phyloP scores from a whole-genome alignment of 352 stramenopile species.

The Phytophthora macrochlamydospora region DNA sequence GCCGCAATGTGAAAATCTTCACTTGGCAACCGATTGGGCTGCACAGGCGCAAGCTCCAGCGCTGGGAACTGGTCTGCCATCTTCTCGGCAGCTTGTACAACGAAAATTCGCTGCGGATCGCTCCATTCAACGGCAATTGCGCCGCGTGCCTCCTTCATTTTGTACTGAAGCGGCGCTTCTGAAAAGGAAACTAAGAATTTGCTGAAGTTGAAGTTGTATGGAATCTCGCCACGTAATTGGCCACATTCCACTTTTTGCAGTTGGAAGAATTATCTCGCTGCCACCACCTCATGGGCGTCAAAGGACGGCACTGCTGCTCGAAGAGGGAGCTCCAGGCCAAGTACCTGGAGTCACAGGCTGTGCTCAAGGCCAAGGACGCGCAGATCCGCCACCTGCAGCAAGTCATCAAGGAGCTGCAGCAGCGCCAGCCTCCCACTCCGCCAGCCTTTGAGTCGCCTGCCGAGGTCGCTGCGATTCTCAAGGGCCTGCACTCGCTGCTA shows the following conservation, averaged over 20 bases:
- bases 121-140: conserved; percentile 12
- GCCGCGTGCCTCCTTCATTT: not conserved
- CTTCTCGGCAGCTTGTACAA: conserved; percentile 9
- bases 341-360: not conserved
- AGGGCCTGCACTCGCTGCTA: no score
- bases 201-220: not conserved
- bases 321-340: not conserved
- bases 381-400: not conserved
- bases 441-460: not conserved
- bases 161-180: not conserved
- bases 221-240: not conserved
- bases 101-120: conserved; percentile 9
- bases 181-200: not conserved
- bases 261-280: not conserved
- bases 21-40: not conserved
- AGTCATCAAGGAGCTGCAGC: not conserved
- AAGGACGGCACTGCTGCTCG: not conserved
- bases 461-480: not conserved
- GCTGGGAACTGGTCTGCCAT: conserved; percentile 10
- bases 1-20: conserved; percentile 6
- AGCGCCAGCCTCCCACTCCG: no score
- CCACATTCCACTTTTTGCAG: not conserved
- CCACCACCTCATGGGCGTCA: not conserved
- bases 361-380: not conserved
- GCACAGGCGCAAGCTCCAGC: not conserved